A percentile compares a stretch with the other conserved stretches of the same genome.
Conservation (phyloP, 1,284 basidiomycete species). For the Inonotus obliquus region DNA sequence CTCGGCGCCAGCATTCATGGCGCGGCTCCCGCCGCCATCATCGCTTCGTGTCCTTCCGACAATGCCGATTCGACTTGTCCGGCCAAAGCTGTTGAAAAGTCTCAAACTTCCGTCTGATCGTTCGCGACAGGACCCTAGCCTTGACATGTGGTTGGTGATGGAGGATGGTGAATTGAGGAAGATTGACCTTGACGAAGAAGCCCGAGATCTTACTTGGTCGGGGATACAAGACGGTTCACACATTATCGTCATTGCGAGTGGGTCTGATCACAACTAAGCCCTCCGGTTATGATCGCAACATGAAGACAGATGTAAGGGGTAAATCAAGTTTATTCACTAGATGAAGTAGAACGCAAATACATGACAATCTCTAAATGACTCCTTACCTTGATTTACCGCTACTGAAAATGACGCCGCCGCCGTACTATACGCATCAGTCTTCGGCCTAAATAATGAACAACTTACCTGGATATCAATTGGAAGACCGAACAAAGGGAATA, state of each 20-base stretch:
- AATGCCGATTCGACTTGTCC: slow-evolving; percentile 57
- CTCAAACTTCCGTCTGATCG: slow-evolving; percentile 23
- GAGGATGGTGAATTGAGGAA: slow-evolving; percentile 40
- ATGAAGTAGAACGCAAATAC: slow-evolving; percentile 1
- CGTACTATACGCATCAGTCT: not conserved
- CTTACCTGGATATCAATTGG: not conserved
- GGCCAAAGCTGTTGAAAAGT: slow-evolving; percentile 47
- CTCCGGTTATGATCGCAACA: slow-evolving; percentile 3
- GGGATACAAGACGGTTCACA: slow-evolving; percentile 60
- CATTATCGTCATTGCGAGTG: slow-evolving; percentile 34
- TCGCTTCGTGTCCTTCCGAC: slow-evolving; percentile 55
- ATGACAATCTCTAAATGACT: not conserved
- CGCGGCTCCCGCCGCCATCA: slow-evolving; percentile 23
- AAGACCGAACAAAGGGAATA: not conserved
- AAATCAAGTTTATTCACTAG: slow-evolving; percentile 13
- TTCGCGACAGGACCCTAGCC: not conserved
- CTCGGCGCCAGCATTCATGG: not conserved
- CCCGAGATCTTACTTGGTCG: slow-evolving; percentile 60
- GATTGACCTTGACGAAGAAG: slow-evolving; percentile 41
- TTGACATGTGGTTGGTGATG: slow-evolving; percentile 50
- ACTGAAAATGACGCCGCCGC: not conserved
- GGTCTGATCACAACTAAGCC: slow-evolving; percentile 19
- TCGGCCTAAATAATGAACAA: not conserved
- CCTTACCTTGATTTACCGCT: not conserved
- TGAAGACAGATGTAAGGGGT: not conserved